phyloP scores from a whole-genome alignment of 2,329 filamentous ascomycete species.

The Sclerotinia spermophila region DNA sequence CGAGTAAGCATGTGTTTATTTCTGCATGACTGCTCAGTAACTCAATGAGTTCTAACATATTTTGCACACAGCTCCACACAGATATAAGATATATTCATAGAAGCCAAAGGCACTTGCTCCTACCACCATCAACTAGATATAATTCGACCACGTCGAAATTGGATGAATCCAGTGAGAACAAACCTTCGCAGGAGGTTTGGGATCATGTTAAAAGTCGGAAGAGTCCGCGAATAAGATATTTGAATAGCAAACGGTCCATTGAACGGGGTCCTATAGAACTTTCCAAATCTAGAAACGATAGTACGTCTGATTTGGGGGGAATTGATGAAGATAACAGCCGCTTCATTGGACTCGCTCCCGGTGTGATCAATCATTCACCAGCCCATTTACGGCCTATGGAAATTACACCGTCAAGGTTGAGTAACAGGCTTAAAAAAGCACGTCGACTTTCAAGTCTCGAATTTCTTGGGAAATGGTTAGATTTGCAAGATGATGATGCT shows the following conservation, averaged over 20 bases:
- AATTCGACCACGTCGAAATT: background rate
- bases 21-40: background rate
- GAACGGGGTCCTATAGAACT: background rate
- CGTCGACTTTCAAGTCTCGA: slow-evolving; percentile 4
- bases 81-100: background rate
- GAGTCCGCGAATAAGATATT: background rate
- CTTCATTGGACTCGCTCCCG: background rate
- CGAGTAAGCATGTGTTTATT: background rate
- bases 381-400: background rate
- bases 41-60: background rate
- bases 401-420: background rate
- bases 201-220: background rate
- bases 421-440: slow-evolving; percentile 2
- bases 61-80: background rate
- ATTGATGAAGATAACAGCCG: background rate
- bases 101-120: background rate
- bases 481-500: slow-evolving; percentile 16
- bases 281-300: background rate
- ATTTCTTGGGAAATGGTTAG: slow-evolving; percentile 25
- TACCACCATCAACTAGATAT: background rate
- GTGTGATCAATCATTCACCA: background rate
- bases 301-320: background rate
- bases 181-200: background rate
- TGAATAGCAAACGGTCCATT: background rate
- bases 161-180: background rate